phyloP scores from a whole-genome alignment of 768 basidiomycete genomes.

The Sutorius australiensis region DNA sequence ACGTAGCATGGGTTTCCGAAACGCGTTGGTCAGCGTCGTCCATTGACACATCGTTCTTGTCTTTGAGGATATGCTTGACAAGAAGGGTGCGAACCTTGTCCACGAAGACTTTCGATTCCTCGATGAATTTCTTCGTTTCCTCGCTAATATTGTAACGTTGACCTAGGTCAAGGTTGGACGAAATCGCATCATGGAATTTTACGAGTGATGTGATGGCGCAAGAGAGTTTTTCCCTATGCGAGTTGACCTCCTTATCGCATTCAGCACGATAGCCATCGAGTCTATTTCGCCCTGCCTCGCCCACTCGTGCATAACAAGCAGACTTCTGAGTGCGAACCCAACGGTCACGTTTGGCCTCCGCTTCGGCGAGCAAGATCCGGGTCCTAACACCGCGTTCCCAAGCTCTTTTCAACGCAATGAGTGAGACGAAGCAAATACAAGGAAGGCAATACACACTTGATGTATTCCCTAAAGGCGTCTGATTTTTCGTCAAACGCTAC shows the following conservation, averaged over 20 bases:
- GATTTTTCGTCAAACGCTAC: constrained; percentile 18
- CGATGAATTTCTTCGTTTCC: constrained; percentile 20
- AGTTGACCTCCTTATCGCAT: constrained; percentile 24
- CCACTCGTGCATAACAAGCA: constrained; percentile 25
- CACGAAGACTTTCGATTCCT: constrained; percentile 25
- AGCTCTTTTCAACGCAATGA: constrained; percentile 11
- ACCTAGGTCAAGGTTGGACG: constrained; percentile 25
- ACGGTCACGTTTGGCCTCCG: constrained; percentile 27
- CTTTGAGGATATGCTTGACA: constrained; percentile 17
- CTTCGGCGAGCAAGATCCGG: constrained; percentile 23
- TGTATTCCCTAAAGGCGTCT: constrained; percentile 28
- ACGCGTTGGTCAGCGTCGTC: not conserved
- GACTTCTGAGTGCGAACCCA: constrained; percentile 33
- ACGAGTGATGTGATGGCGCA: constrained; percentile 23
- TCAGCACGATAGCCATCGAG: constrained; percentile 28
- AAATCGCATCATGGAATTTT: constrained; percentile 18
- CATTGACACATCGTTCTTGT: constrained; percentile 8
- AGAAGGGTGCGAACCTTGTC: constrained; percentile 25
- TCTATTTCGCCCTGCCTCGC: constrained; percentile 28
- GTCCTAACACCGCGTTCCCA: constrained; percentile 32
- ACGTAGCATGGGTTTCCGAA: not conserved
- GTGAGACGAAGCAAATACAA: not conserved
- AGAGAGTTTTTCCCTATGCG: constrained; percentile 25
- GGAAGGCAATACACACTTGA: constrained; percentile 21
- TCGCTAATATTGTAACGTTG: constrained; percentile 26